Percentiles rank a stretch among this genome's conserved stretches.
phyloP scores from a whole-genome alignment of 2,329 filamentous ascomycete species.

The Colletotrichum cordylinicola region DNA sequence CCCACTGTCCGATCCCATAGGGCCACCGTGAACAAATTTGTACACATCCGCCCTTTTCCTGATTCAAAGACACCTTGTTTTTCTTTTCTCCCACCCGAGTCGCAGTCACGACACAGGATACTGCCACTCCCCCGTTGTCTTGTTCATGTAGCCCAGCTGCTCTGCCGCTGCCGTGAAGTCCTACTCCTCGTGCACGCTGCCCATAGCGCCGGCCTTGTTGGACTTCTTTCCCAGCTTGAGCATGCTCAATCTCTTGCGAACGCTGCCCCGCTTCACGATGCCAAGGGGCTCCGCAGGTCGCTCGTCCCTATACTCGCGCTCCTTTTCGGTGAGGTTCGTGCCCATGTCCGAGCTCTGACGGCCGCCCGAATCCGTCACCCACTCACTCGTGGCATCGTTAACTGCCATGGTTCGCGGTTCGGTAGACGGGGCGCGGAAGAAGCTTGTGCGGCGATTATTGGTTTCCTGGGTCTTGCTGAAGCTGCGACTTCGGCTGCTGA shows the following conservation, averaged over 20 bases:
- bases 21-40: neutral
- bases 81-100: neutral
- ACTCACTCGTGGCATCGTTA: conserved; percentile 29
- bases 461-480: conserved; percentile 35
- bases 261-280: conserved; percentile 61
- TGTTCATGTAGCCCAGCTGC: conserved; percentile 24
- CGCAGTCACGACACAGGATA: conserved; percentile 18
- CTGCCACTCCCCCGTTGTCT: conserved; percentile 24
- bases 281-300: conserved; percentile 24
- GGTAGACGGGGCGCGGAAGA: conserved; percentile 48
- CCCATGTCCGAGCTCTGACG: conserved; percentile 29
- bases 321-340: conserved; percentile 25
- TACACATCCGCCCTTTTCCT: neutral
- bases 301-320: conserved; percentile 32
- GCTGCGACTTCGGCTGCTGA: conserved; percentile 28
- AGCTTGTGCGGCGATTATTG: conserved; percentile 44
- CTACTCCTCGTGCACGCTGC: conserved; percentile 62
- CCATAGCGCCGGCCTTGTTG: conserved; percentile 61
- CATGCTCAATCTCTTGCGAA: conserved; percentile 81
- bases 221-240: conserved; percentile 77
- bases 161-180: conserved; percentile 22
- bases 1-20: neutral
- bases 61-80: neutral
- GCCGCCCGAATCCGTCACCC: conserved; percentile 34
- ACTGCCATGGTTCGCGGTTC: conserved; percentile 22